Evolutionary conservation across 2,329 filamentous ascomycete genomes (phyloP).

Genomic region (Magnaporthales sp.): DNA sequence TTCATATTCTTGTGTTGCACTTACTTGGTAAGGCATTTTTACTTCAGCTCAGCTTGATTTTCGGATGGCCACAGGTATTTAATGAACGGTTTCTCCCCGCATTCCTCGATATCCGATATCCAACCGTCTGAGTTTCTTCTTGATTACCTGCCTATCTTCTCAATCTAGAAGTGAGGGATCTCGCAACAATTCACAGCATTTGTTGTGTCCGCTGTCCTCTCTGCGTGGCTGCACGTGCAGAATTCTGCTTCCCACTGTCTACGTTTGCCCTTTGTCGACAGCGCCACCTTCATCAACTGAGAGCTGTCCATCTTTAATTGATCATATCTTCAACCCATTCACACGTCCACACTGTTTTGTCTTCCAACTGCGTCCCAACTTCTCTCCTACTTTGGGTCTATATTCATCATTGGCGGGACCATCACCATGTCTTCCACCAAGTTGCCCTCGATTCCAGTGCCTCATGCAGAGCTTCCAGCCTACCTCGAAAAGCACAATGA

Average conservation of each 20-base stretch:
- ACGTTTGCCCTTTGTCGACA: too few relatives aligned
- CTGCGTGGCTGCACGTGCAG: too few relatives aligned
- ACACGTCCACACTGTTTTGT: not conserved
- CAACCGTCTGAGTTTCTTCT: not conserved
- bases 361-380: not conserved
- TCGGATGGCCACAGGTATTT: not conserved
- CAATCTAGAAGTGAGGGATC: not conserved
- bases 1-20: not conserved
- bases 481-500: slow-evolving; percentile 48
- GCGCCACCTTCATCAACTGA: not conserved
- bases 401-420: not conserved
- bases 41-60: not conserved
- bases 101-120: not conserved
- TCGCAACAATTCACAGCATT: not conserved
- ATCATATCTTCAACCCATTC: not conserved
- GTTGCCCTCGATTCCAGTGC: slow-evolving; percentile 12
- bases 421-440: not conserved
- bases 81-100: not conserved
- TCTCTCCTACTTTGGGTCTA: not conserved
- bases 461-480: slow-evolving; percentile 33
- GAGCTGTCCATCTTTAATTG: not conserved
- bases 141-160: not conserved
- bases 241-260: too few relatives aligned
- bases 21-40: not conserved
- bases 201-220: too few relatives aligned